Percentiles rank a stretch among this genome's conserved stretches.
These are phyloP conservation scores for Rhizoclosmatium sp. DNA, from an alignment of 192 early-diverging fungal species.

Conservation along the genomic window DNA sequence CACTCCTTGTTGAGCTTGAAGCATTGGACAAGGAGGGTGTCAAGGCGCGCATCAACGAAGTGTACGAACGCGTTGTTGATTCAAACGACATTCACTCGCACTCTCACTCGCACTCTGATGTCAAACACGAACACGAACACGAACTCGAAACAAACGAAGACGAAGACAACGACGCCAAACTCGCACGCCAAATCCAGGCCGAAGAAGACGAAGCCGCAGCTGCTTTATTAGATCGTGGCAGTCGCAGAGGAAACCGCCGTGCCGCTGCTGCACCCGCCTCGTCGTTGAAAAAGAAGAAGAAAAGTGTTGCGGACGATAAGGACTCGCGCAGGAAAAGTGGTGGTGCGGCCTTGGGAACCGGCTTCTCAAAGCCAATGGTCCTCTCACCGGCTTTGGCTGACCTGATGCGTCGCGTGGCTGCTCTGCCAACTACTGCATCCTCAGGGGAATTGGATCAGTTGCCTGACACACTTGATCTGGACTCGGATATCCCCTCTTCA, in stretches of 20 bases:
- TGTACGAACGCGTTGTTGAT: not conserved
- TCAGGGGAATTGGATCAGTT: not conserved
- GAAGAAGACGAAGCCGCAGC: not conserved
- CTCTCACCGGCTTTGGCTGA: constrained; percentile 49
- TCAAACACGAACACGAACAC: not conserved
- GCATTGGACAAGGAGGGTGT: not conserved
- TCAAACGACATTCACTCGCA: not conserved
- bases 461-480: not conserved
- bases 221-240: not conserved
- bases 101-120: too few relatives aligned
- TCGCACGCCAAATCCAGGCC: not conserved
- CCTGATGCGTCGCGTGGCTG: constrained; percentile 41
- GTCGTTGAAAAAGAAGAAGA: not conserved
- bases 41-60: not conserved
- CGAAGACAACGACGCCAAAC: not conserved
- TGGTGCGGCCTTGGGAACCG: constrained; percentile 42
- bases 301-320: not conserved
- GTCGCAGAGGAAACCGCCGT: not conserved
- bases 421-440: not conserved
- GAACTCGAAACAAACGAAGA: not conserved
- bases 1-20: not conserved
- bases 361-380: constrained; percentile 57
- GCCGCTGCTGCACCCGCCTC: constrained; percentile 1
- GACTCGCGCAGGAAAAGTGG: not conserved
- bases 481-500: not conserved